Base-by-base conservation (phyloP, 1,139 yeast species). In the Zygoascus hellenicus region DNA sequence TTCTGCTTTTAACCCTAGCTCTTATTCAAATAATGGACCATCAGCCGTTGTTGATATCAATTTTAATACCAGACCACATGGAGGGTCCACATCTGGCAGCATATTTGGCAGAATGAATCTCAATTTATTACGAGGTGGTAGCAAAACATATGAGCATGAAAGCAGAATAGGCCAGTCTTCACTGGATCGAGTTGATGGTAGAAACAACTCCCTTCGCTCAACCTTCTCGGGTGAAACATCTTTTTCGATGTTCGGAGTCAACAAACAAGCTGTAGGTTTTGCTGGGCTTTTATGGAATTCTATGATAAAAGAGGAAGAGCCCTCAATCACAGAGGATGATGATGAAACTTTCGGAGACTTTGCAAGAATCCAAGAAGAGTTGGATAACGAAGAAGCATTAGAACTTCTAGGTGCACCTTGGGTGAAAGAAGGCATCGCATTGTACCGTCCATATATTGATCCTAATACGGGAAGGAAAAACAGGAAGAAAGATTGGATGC, bases 351-450 rank as follows among this genome's bases (percentile, higher is more conserved):
- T 55, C 52, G 64, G 53, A 43, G 62, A 62, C 39, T 62, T 62
- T 45, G 52, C 58, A 3, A 54, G 57, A 43, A 55, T 62, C 37
- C 64, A 62, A 43, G 53, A 52, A 16, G 65, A 61, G 39, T 54
- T 61, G 14, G 60, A 63, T 22, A 57, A 73, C 52, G 89, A 83
- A 62, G 73, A 78, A 52, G 77, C 77, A 36, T 68, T 83, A 50
- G 89, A 81, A 59, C 69, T 80, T 42, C 75, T 75, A 46, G 92
- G 92, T 0, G 78, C 89, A 2, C 92, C 92, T 1, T 83, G 84
- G 75, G 75, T 82, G 48, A 81, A 83, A 60, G 90, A 83, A 66
- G 90, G 92, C 1, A 60, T 83, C 43, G 68, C 81, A 51, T 72
- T 76, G 57, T 70, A 75, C 58, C 69, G 71, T 51, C 70, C 76